Evolutionary conservation across 805 yeast genomes (phyloP).

Genomic region (Millerago galiae): DNA sequence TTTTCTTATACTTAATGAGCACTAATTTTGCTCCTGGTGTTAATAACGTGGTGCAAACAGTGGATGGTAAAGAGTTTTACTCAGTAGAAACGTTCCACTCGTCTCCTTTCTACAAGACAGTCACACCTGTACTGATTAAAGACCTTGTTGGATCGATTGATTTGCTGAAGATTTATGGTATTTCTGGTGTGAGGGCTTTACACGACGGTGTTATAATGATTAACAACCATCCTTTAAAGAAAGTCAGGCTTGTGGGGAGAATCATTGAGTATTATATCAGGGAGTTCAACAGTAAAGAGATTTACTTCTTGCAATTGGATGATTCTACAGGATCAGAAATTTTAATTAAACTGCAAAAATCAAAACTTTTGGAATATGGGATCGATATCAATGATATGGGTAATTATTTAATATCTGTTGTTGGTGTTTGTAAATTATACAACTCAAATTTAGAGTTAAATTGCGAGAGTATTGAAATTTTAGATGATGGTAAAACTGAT

Average conservation of each 20-base stretch:
- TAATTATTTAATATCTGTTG: neutral
- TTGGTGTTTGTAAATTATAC: neutral
- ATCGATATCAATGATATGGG: neutral
- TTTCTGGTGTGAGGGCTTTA: conserved; percentile 16
- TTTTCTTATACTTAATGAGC: neutral
- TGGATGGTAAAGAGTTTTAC: conserved; percentile 26
- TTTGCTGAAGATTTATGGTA: conserved; percentile 23
- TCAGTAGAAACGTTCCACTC: conserved; percentile 29
- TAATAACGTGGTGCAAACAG: conserved; percentile 21
- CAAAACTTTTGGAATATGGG: neutral
- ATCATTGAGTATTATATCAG: conserved; percentile 26
- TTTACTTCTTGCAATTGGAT: conserved; percentile 23
- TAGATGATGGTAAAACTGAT: conserved; percentile 18
- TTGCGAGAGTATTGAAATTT: conserved; percentile 22
- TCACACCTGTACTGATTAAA: conserved; percentile 26
- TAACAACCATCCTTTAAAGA: conserved; percentile 37
- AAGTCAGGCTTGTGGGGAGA: conserved; percentile 31
- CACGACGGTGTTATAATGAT: conserved; percentile 24
- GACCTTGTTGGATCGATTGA: conserved; percentile 23
- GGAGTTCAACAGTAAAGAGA: conserved; percentile 11
- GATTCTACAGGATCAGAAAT: conserved; percentile 27
- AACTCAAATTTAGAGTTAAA: conserved; percentile 24
- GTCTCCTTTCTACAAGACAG: conserved; percentile 24
- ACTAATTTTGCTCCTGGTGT: conserved; percentile 23
- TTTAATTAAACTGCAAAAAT: neutral